Evolutionary conservation across 495 filamentous ascomycete genomes (phyloP).

Genomic region (Pyrenopolyporus hunteri): DNA sequence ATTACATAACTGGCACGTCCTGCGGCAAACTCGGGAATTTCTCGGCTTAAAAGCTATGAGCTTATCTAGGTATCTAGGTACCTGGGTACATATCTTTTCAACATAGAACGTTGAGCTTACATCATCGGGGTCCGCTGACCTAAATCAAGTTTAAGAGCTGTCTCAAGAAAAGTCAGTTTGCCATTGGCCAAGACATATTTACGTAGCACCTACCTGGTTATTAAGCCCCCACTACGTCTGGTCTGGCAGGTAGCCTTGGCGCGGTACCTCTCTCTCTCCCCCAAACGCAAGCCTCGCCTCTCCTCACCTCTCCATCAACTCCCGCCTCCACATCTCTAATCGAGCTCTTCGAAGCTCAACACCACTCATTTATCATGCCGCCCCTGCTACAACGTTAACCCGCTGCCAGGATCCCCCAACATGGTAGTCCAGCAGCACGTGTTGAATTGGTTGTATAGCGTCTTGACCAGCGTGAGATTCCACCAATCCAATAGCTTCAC

Average conservation of each 20-base stretch:
- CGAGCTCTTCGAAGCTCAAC: slow-evolving; percentile 1
- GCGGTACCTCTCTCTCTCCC: not conserved
- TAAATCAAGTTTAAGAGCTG: no score
- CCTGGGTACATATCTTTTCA: no score
- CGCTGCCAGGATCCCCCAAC: slow-evolving; percentile 50
- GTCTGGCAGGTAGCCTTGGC: not conserved
- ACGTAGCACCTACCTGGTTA: not conserved
- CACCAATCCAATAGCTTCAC: not conserved
- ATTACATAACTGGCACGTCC: slow-evolving; percentile 15
- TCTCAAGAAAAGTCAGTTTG: no score
- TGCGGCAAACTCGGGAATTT: slow-evolving; percentile 13
- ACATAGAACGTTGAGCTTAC: no score
- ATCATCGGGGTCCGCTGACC: no score
- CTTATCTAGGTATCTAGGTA: slow-evolving; percentile 1
- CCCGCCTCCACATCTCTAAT: no score
- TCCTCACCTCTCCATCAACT: not conserved
- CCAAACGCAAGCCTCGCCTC: slow-evolving; percentile 17
- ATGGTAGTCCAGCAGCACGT: slow-evolving; percentile 85
- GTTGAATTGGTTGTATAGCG: slow-evolving; percentile 92
- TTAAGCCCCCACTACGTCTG: not conserved
- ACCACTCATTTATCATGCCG: slow-evolving; percentile 28
- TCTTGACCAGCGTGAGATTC: slow-evolving; percentile 73
- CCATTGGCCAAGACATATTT: no score
- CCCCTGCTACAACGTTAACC: slow-evolving; percentile 11
- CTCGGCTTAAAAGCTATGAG: slow-evolving; percentile 11